phyloP scores from a whole-genome alignment of 768 basidiomycete genomes.

The Tricholoma sp. region DNA sequence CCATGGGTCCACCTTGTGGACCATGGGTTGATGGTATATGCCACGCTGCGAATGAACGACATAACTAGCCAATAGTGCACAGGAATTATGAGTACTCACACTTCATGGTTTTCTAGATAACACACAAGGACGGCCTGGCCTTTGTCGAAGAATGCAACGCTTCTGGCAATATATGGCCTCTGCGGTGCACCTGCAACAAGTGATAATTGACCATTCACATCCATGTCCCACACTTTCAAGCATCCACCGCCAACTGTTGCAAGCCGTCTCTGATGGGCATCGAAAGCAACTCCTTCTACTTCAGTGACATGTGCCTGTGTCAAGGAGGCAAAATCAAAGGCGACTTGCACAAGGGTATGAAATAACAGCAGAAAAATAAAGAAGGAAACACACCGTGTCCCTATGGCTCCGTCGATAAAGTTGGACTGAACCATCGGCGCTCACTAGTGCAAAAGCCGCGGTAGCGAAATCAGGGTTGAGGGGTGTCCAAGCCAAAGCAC shows the following conservation, averaged over 20 bases:
- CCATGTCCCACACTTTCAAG: not conserved
- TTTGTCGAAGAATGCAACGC: not conserved
- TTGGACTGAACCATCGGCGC: not conserved
- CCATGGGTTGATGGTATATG: not conserved
- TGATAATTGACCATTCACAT: not conserved
- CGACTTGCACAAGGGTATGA: not conserved
- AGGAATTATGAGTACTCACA: not conserved
- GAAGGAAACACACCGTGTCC: not conserved
- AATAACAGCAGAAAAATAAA: not conserved
- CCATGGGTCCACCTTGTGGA: not conserved
- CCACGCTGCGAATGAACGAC: not conserved
- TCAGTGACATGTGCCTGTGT: not conserved
- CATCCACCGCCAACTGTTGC: not conserved
- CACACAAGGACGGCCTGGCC: not conserved
- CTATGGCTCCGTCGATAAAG: not conserved
- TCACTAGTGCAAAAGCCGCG: not conserved
- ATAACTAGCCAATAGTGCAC: not conserved
- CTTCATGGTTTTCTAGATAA: not conserved
- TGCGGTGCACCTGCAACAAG: not conserved
- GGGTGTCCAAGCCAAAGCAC: not conserved
- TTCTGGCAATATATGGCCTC: not conserved
- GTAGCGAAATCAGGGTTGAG: not conserved
- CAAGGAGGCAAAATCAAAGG: not conserved
- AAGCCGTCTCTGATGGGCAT: not conserved
- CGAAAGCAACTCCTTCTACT: not conserved